Evolutionary conservation across 208 protist genomes (phyloP), one percentile per base, ranked within the genome.

Genomic region (Blastocrithidia nonstop): DNA sequence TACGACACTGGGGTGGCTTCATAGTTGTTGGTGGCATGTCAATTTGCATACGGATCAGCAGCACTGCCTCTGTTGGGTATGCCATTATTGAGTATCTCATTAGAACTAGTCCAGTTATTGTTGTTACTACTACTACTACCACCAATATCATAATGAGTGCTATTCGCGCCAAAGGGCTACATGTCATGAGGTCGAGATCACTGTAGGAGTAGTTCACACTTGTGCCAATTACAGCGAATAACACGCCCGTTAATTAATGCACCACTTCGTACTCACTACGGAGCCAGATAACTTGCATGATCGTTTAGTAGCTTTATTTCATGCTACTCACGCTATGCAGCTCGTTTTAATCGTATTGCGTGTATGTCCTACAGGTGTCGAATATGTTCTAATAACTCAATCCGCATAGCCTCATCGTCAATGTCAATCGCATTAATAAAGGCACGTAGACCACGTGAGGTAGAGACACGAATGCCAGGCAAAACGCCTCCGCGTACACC

Each of bases 221-320:
- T 55, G 0, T 54, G 43, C 68, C 70, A 91, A 41, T 66, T 65
- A 55, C 77, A 87, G 29, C 66, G 43, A 3, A 62, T 28, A 9
- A 86, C 74, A 8, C 51, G 68, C 35, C 82, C 82, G 37, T 87
- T 74, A 60, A 91, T 69, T 21, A 74, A 59, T 2, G 71, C 57
- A 6, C 68, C 73, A 31, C 77, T 66, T 15, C 63, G 61, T 38
- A 87, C 63, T 75, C 73, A 88, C 17, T 24, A 55, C 15, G 73
- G 71, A 8, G 50, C 21, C 22, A 43, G 19, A 45, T 11, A 3
- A 45, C 31, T 41, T 36, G 41, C 11, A 33, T 27, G 11, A 36
- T 35, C 24, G 9, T 13, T 21, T 25, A 45, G 23, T 8, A 45
- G 4, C 0, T 11, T 25, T 20, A 28, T 21, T 21, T 39, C 15